These are phyloP conservation scores for Bondarzewia mesenterica DNA, from an alignment of 1,284 basidiomycete genomes.

Conservation along the genomic window DNA sequence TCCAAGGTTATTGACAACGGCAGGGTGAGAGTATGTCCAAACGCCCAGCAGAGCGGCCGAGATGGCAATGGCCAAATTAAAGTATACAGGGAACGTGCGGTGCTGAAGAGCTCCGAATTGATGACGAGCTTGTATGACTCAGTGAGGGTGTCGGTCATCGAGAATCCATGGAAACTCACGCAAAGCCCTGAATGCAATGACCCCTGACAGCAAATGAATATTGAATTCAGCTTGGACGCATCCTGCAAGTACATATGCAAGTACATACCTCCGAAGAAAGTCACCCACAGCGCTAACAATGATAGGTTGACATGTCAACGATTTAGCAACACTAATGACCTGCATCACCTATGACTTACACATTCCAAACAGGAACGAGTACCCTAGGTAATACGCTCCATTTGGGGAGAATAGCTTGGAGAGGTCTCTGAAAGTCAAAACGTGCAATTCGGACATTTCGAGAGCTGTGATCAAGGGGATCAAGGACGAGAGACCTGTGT, in stretches of 20 bases:
- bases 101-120: constrained; percentile 75
- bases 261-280: constrained; percentile 55
- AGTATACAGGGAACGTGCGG: constrained; percentile 70
- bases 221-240: neutral
- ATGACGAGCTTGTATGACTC: constrained; percentile 40
- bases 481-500: neutral
- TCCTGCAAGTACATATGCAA: no score
- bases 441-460: constrained; percentile 4
- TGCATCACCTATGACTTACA: constrained; percentile 34
- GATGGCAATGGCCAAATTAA: constrained; percentile 50
- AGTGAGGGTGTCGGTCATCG: neutral
- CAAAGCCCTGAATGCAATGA: constrained; percentile 50
- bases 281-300: constrained; percentile 49
- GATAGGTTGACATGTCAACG: constrained; percentile 5
- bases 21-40: constrained; percentile 61
- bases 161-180: constrained; percentile 29
- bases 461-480: neutral
- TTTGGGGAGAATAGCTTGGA: constrained; percentile 32
- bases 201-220: constrained; percentile 36
- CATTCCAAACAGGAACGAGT: constrained; percentile 61
- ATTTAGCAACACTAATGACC: no score
- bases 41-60: constrained; percentile 48
- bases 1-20: constrained; percentile 40
- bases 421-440: constrained; percentile 33
- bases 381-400: constrained; percentile 47